These are phyloP conservation scores for Geosmithia morbida DNA, from an alignment of 2,329 filamentous ascomycete species.

Conservation along the genomic window DNA sequence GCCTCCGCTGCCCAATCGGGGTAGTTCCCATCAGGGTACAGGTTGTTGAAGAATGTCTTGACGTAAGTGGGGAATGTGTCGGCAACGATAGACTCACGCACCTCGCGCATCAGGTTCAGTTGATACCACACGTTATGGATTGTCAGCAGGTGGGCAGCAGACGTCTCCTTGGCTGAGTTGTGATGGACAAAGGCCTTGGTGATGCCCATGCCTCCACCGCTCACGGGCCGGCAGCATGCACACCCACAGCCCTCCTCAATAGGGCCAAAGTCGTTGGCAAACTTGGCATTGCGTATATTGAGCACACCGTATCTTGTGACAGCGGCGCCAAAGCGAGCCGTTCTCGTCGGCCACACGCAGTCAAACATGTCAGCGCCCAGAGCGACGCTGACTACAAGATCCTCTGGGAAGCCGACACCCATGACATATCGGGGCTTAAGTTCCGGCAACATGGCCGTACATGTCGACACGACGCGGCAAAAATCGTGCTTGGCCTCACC, in stretches of 20 bases:
- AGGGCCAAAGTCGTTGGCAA: slow-evolving; percentile 65
- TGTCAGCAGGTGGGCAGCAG: slow-evolving; percentile 69
- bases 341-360: slow-evolving; percentile 96
- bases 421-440: slow-evolving; percentile 97
- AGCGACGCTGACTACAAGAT: slow-evolving; percentile 83
- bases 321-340: slow-evolving; percentile 90
- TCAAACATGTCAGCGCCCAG: slow-evolving; percentile 99
- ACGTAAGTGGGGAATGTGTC: slow-evolving; percentile 71
- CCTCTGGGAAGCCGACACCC: slow-evolving; percentile 96
- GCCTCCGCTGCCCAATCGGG: slow-evolving; percentile 79
- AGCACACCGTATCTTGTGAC: slow-evolving; percentile 70
- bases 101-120: slow-evolving; percentile 64
- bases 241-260: slow-evolving; percentile 77
- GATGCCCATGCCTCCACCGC: slow-evolving; percentile 61
- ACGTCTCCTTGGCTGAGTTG: slow-evolving; percentile 86
- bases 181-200: slow-evolving; percentile 87
- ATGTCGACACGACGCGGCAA: slow-evolving; percentile 77
- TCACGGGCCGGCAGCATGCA: slow-evolving; percentile 50
- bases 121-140: slow-evolving; percentile 96
- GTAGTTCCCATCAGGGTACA: slow-evolving; percentile 53
- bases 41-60: slow-evolving; percentile 58
- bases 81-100: slow-evolving; percentile 64
- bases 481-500: slow-evolving; percentile 91
- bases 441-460: slow-evolving; percentile 72
- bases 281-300: slow-evolving; percentile 67